Evolutionary conservation across 2,329 filamentous ascomycete species (phyloP).

Genomic region (Whalleya microplaca): DNA sequence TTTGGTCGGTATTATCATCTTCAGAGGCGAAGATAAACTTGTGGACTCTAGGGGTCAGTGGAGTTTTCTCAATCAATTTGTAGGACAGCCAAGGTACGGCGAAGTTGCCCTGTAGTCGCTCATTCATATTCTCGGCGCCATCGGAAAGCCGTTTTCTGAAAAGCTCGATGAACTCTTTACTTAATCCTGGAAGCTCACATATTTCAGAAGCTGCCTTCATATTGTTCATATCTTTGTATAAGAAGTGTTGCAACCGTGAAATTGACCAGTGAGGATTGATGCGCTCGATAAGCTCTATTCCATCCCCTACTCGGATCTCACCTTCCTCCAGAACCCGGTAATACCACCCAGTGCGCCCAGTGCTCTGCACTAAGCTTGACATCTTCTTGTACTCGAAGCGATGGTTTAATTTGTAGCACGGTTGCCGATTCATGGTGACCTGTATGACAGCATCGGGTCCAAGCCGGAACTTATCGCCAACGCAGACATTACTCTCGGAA

Average conservation of each 20-base stretch:
- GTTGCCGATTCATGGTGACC: conserved; percentile 63
- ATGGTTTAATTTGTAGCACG: conserved; percentile 71
- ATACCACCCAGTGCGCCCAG: conserved; percentile 65
- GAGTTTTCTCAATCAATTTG: conserved; percentile 51
- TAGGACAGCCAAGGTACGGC: conserved; percentile 48
- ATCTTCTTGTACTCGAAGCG: conserved; percentile 66
- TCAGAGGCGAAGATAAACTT: conserved; percentile 55
- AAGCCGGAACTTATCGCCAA: conserved; percentile 64
- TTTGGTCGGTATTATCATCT: conserved; percentile 37
- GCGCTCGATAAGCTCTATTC: conserved; percentile 57
- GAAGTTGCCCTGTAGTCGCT: conserved; percentile 28
- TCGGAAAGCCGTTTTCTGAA: conserved; percentile 56
- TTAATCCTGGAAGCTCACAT: conserved; percentile 52
- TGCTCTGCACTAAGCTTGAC: conserved; percentile 57
- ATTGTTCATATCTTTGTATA: conserved; percentile 58
- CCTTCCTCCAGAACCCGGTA: conserved; percentile 63
- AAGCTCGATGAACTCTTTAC: conserved; percentile 47
- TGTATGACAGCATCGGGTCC: conserved; percentile 52
- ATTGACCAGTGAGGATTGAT: conserved; percentile 63
- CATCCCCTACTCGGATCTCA: conserved; percentile 56
- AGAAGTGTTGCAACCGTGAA: conserved; percentile 61
- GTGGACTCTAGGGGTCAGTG: conserved; percentile 53
- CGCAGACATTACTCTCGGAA: conserved; percentile 66
- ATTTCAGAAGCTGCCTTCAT: conserved; percentile 54
- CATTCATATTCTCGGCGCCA: conserved; percentile 40